A percentile compares a stretch with the other conserved stretches of the same genome.
These are phyloP conservation scores for Penicillium sp. DNA, from an alignment of 2,329 filamentous ascomycete genomes.

Conservation along the genomic window DNA sequence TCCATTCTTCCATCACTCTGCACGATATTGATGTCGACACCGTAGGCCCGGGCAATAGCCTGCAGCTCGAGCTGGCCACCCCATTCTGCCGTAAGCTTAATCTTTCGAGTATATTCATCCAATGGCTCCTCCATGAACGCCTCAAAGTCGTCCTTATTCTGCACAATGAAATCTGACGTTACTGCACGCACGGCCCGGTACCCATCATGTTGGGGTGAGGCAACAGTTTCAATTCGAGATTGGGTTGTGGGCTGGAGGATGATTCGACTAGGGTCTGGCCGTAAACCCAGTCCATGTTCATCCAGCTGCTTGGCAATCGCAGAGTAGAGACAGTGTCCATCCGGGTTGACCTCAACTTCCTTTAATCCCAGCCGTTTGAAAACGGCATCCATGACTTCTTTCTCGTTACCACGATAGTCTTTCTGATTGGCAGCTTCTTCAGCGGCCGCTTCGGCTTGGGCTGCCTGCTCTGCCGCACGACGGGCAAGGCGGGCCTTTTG, in stretches of 20 bases:
- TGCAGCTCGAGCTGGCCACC: constrained; percentile 86
- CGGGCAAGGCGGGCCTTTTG: constrained; percentile 88
- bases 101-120: constrained; percentile 64
- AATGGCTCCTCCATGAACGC: constrained; percentile 82
- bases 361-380: constrained; percentile 59
- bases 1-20: constrained; percentile 75
- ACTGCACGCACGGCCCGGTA: constrained; percentile 65
- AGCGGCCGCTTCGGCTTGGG: constrained; percentile 60
- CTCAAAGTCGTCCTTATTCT: constrained; percentile 71
- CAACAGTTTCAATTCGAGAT: constrained; percentile 30
- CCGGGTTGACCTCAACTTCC: constrained; percentile 76
- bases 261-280: constrained; percentile 35
- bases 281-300: constrained; percentile 40
- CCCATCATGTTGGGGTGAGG: constrained; percentile 36
- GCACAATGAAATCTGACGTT: constrained; percentile 70
- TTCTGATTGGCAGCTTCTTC: constrained; percentile 69
- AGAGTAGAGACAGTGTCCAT: constrained; percentile 93
- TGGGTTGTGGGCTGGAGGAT: constrained; percentile 27
- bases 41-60: constrained; percentile 75
- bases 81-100: constrained; percentile 88
- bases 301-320: constrained; percentile 79
- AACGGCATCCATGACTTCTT: constrained; percentile 60
- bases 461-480: constrained; percentile 77
- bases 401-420: constrained; percentile 65
- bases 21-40: constrained; percentile 73